Evolutionary conservation across 2,329 filamentous ascomycete species (phyloP), one percentile per base, ranked within the genome.

Genomic region (Verticillium dahliae): DNA sequence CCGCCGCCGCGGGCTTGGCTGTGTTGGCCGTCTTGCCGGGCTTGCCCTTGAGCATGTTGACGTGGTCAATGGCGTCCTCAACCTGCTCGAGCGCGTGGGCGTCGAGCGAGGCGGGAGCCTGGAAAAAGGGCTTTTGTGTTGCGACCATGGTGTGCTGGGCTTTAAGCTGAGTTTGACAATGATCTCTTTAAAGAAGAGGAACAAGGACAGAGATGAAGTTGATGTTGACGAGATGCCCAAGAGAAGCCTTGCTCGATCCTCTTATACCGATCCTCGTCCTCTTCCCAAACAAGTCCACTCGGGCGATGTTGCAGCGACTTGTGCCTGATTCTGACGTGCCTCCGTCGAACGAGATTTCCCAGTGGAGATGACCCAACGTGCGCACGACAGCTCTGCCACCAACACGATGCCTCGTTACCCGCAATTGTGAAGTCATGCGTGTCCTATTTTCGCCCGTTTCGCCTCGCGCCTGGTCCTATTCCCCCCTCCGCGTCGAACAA

Each of bases 11-110:
- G 52, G 60, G 41, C 6, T 62, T 39, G 45, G 57, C 22, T 22
- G 50, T 56, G 35, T 60, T 59, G 45, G 18, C 9, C n/a, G 45
- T 52, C 45, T 52, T 52, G 45, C 45, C 45, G 9, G 63, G 50
- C 63, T 76, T 66, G 54, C 70, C 75, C 69, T 82, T 83, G 66
- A 83, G 74, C 57, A 78, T 73, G 70, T 85, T 85, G 70, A 85
- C 79, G n/a, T 78, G 74, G 70, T 85, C 83, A 60, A 84, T 82
- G 67, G 78, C 71, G 65, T 78, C 77, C 6, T 77, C 79, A 15
- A 73, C 71, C 39, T 71, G 70, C 67, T 84, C 81, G 54, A 85
- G 76, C 52, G 68, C 71, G 58, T 70, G 66, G 50, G 71, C 69
- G 60, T 64, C 55, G 54, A 56, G 61, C 27, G 27, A 31, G 27